Evolutionary conservation across 2,329 filamentous ascomycete species (phyloP), one percentile per base, ranked within the genome.

Genomic region (Talaromyces sp.): DNA sequence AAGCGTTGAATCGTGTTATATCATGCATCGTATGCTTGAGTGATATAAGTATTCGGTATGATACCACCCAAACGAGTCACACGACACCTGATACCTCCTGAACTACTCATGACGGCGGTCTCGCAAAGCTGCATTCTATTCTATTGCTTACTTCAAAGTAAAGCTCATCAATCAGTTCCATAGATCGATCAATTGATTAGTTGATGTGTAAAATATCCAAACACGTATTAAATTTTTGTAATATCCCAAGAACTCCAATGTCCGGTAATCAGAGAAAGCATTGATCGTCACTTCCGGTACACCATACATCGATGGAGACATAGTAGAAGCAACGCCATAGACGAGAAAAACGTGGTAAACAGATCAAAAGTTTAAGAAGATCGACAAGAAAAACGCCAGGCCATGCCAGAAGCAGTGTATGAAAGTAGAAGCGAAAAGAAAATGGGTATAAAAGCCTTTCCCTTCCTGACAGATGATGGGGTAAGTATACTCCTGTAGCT

Each of bases 361-460:
- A 14, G 8, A 7, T 46, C 12, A 12, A 33, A 33, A 23, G 31
- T 35, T 28, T 52, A 12, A 28, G 35, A 44, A 61, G 25, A 55
- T 31, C 35, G 16, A 48, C 25, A 60, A 58, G 46, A 58, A 16
- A 40, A 61, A 64, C 58, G 54, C 62, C 58, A 56, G 31, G 62
- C 62, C 59, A 64, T 64, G 59, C 58, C 59, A 58, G 62, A 64
- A 58, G 58, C 62, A 61, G 42, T 63, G 50, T 63, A 54, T 54
- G 31, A 54, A 28, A 44, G 50, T 50, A 60, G 44, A 56, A 23
- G 37, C 25, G 33, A 44, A 37, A 46, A 18, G 18, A 40, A 55
- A 57, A 48, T 48, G 57, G 62, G 57, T 63, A 63, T 63, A 61
- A 54, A 54, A 42, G 54, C 37, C 54, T 57, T 57, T 42, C 18